Evolutionary conservation across 2,329 filamentous ascomycete species (phyloP), one percentile per base, ranked within the genome.

Genomic region (Hymenoscyphus repandus): DNA sequence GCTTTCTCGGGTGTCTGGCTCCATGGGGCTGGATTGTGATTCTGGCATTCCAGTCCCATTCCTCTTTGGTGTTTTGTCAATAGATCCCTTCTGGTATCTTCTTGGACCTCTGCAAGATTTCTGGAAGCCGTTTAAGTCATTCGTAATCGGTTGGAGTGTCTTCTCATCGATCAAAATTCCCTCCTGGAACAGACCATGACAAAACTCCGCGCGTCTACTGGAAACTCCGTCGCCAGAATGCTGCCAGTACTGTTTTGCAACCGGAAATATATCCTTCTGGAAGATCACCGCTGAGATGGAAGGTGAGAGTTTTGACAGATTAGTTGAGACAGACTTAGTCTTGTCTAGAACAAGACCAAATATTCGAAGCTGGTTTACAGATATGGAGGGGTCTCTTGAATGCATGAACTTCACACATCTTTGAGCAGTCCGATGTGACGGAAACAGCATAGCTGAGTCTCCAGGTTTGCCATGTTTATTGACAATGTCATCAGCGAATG

Each of bases 221-320:
- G 91, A 96, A 12, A 96, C 77, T 13, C 93, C 93, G 55, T 96
- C 91, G 17, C 93, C 93, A 0, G 88, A 87, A 68, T 99, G 93
- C 68, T 97, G 93, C 93, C 93, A 99, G 64, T 95, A 96, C 62
- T 90, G 81, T 68, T 96, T 97, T n/a, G 90, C 88, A 52, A 87
- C 69, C 4, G 80, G 71, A 61, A 85, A 91, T 15, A 82, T 71
- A 11, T 83, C 79, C 41, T 78, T 73, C 0, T 84, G 80, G 60
- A 86, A 90, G 38, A 97, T 66, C 2, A 96, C 83, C 20, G 83
- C 83, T 1, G 79, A 86, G 18, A 91, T 72, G 9, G 76, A 74
- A 0, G 85, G 83, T 2, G 72, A 71, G 27, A 86, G 68, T 34
- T 75, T 72, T 41, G 68, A 70, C n/a, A 84, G 73, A 32, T 75